These are phyloP conservation scores for Bidens hawaiensis DNA, from an alignment of 140 eudicot genomes.

Conservation along the genomic window DNA sequence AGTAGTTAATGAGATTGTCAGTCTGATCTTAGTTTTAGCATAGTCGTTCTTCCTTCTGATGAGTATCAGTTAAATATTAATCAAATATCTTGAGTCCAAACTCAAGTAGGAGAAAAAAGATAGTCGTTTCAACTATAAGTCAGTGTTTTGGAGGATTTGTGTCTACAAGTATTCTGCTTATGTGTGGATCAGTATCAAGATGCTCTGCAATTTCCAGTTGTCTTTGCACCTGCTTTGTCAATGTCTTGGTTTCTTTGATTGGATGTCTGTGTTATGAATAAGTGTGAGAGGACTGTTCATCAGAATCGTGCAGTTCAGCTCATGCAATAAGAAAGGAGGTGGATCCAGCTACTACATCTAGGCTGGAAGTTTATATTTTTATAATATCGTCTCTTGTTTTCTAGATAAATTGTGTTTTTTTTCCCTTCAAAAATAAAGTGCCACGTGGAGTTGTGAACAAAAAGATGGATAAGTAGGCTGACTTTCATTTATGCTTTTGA, in stretches of 20 bases:
- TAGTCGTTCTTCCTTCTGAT: slow-evolving; percentile 23
- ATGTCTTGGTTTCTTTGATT: slow-evolving; percentile 13
- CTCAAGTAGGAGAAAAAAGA: slow-evolving; percentile 7
- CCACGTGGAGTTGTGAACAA: slow-evolving; percentile 28
- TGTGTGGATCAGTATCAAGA: slow-evolving; percentile 36
- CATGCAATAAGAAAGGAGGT: slow-evolving; percentile 32
- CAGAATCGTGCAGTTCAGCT: slow-evolving; percentile 30
- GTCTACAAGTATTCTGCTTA: slow-evolving; percentile 13
- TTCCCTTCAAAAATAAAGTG: slow-evolving; percentile 36
- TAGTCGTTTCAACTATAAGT: neutral
- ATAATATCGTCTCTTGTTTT: slow-evolving; percentile 28
- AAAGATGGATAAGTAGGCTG: slow-evolving; percentile 75
- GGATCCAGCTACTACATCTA: slow-evolving; percentile 45
- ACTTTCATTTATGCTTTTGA: neutral
- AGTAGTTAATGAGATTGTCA: slow-evolving; percentile 32
- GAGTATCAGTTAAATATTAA: slow-evolving; percentile 36
- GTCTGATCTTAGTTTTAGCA: slow-evolving; percentile 27
- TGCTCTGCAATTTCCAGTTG: slow-evolving; percentile 35
- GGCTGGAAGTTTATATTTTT: slow-evolving; percentile 26
- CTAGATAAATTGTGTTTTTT: slow-evolving; percentile 31
- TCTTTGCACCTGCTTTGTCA: slow-evolving; percentile 19
- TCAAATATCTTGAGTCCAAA: slow-evolving; percentile 22
- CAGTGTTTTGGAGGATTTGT: slow-evolving; percentile 21
- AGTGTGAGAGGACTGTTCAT: slow-evolving; percentile 41
- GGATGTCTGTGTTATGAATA: slow-evolving; percentile 31